Percentiles rank a stretch among this genome's conserved stretches.
These are phyloP conservation scores for Pseudovirgaria hyperparasitica DNA, from an alignment of 2,329 filamentous ascomycete genomes.

Conservation along the genomic window DNA sequence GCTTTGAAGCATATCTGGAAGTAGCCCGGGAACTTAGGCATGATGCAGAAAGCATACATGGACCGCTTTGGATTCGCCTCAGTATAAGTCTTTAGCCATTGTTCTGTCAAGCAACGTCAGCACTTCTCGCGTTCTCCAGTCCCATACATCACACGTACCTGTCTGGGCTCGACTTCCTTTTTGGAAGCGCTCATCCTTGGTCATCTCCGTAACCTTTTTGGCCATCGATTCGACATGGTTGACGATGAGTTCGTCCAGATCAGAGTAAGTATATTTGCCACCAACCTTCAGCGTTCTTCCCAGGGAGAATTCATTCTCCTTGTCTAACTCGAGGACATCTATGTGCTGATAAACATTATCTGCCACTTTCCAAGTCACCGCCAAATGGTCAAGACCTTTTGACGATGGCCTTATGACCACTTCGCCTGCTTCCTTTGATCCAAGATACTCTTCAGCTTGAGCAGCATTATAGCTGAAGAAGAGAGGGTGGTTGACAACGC, in stretches of 20 bases:
- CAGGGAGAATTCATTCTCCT: constrained; percentile 92
- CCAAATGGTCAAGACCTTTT: constrained; percentile 88
- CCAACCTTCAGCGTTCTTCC: constrained; percentile 75
- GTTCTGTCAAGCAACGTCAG: constrained; percentile 44
- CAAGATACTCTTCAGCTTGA: constrained; percentile 87
- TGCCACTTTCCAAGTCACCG: constrained; percentile 95
- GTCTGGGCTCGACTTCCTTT: constrained; percentile 66
- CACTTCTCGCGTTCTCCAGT: no score
- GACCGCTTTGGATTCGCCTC: constrained; percentile 90
- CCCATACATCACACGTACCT: constrained; percentile 48
- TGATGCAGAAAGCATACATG: constrained; percentile 91
- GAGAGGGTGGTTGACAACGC: constrained; percentile 94
- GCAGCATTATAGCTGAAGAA: constrained; percentile 88
- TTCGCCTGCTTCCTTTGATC: constrained; percentile 73
- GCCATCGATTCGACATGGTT: constrained; percentile 97
- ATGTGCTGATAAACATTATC: constrained; percentile 96
- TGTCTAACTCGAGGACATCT: constrained; percentile 91
- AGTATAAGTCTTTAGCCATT: constrained; percentile 92
- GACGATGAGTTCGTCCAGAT: constrained; percentile 94
- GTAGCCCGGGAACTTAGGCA: constrained; percentile 82
- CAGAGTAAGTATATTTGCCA: constrained; percentile 81
- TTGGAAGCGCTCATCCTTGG: constrained; percentile 88
- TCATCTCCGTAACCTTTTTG: constrained; percentile 93
- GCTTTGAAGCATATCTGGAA: constrained; percentile 97
- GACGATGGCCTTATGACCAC: constrained; percentile 92